Base-by-base conservation (phyloP, 176 grass and related monocot species). In the Aechmea fasciata region DNA sequence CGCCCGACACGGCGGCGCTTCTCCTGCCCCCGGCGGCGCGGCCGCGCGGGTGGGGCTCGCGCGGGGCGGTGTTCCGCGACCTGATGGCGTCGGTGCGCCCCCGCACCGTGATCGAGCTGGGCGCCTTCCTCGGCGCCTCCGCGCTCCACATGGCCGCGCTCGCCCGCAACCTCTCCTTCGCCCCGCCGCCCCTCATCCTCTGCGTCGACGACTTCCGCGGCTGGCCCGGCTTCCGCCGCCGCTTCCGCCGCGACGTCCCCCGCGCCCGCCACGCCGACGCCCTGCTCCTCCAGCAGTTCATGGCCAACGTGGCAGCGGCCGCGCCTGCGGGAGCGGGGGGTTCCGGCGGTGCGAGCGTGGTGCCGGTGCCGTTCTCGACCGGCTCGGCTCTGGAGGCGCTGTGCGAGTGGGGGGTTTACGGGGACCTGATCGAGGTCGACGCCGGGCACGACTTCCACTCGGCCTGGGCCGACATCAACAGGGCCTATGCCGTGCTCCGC, bases 361-460 rank as follows among this genome's bases (percentile, higher is more conserved):
- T 99, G 52, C 95, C 95, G 24, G 57, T 99, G 54, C 95, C 95
- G 13, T 99, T 99, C 84, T 99, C 95, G 9, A 99, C 95, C 13
- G 82, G 83, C 12, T 90, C 95, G 9, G 53, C 87, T 26, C 84
- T 99, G 7, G 13, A 67, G 6, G 89, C 93, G 69, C 81, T 99
- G 47, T 99, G 95, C 83, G 75, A 76, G 19, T 94, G 90, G 95
- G 95, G 95, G 20, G 57, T 99, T 20, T 88, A 87, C 55, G 95
- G 90, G 3, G 95, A 99, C 75, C 81, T 99, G 50, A 94, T 99
- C 79, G 95, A 94, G 84, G 95, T 99, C 74, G 95, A 99, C 87
- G 95, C 95, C 0, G 95, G 95, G 0, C 95, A 99, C 67, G 90
- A 99, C 78, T 99, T 94, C 84, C 95, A 99, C 82, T 94, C 95